Evolutionary conservation across 306 rosid genomes (phyloP).

Genomic region (Rubus idaeus): DNA sequence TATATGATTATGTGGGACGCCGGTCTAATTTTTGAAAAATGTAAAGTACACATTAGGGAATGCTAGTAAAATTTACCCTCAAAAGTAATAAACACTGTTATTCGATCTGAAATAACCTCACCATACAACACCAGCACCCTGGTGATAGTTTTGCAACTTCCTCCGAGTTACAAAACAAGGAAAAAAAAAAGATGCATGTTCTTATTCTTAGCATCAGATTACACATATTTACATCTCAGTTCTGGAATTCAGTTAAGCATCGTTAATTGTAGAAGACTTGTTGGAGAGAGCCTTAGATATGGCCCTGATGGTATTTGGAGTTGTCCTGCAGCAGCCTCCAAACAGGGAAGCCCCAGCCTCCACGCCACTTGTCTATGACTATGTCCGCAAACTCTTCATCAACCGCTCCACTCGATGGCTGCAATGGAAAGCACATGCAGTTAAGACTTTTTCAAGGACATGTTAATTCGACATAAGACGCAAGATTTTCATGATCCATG

Average conservation of each 20-base stretch:
- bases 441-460: background rate
- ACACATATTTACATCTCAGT: background rate
- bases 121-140: background rate
- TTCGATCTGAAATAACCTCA: background rate
- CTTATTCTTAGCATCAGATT: background rate
- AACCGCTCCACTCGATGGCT: constrained; percentile 51
- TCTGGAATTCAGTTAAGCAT: background rate
- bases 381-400: constrained; percentile 73
- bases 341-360: constrained; percentile 80
- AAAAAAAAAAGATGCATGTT: background rate
- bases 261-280: constrained; percentile 13
- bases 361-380: constrained; percentile 63
- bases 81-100: background rate
- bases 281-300: constrained; percentile 46
- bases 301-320: constrained; percentile 78
- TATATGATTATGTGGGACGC: too few species aligned
- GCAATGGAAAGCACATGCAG: constrained; percentile 14
- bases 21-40: too few species aligned
- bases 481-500: background rate
- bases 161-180: background rate
- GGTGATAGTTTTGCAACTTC: background rate
- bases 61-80: too few species aligned
- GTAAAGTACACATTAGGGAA: too few species aligned
- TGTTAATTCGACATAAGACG: background rate
- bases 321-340: constrained; percentile 96